phyloP scores from a whole-genome alignment of 140 eudicot species.

The Cichorium intybus region DNA sequence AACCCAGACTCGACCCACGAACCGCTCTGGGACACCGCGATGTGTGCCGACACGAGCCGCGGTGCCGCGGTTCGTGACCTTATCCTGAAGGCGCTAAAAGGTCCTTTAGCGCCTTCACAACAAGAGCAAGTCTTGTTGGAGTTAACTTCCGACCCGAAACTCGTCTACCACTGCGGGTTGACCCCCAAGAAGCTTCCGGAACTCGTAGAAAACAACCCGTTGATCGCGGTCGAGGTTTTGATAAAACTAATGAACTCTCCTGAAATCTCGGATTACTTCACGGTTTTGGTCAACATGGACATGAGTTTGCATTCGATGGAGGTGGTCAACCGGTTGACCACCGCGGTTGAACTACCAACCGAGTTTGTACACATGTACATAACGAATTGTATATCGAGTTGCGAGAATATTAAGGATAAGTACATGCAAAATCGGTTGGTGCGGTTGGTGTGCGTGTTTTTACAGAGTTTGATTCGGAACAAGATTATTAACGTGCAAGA shows the following conservation, averaged over 20 bases:
- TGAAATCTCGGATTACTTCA: conserved; percentile 74
- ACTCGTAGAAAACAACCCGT: conserved; percentile 87
- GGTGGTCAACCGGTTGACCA: conserved; percentile 91
- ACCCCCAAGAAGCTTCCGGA: conserved; percentile 88
- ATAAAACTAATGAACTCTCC: conserved; percentile 77
- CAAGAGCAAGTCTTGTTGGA: conserved; percentile 66
- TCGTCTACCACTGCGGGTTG: conserved; percentile 81
- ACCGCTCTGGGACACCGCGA: conserved; percentile 90
- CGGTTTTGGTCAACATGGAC: conserved; percentile 92
- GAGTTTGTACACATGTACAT: conserved; percentile 91
- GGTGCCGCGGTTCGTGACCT: conserved; percentile 83
- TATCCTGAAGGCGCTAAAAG: conserved; percentile 85
- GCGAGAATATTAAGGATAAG: conserved; percentile 81
- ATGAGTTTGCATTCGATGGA: conserved; percentile 98
- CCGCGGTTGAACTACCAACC: conserved; percentile 82
- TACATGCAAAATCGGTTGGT: conserved; percentile 94
- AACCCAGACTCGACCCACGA: conserved; percentile 85
- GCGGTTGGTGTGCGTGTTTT: conserved; percentile 80
- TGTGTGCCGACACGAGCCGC: conserved; percentile 96
- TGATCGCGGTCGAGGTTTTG: conserved; percentile 81
- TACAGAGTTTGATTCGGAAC: conserved; percentile 84
- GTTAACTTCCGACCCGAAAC: conserved; percentile 77
- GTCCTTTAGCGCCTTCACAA: conserved; percentile 75
- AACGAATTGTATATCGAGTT: conserved; percentile 83
- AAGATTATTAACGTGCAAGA: conserved; percentile 87